Conservation (phyloP, 179 eudicot genomes). For the Drosera spatulata region DNA sequence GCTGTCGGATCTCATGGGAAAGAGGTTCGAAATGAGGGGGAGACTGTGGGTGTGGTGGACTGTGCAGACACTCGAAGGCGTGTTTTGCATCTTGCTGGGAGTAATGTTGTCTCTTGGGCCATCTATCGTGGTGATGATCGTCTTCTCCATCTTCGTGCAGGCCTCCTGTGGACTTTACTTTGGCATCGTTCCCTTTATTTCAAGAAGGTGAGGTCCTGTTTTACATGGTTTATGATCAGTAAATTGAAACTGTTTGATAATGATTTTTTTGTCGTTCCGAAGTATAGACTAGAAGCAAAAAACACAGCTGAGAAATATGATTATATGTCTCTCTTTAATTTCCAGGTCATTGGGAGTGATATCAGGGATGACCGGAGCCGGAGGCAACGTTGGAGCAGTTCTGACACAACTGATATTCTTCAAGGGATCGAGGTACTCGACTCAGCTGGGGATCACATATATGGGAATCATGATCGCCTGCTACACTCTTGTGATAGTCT, state of each 20-base stretch:
- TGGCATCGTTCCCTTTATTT: conserved; percentile 78
- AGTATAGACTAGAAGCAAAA: neutral
- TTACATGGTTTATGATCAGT: neutral
- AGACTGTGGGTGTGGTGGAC: conserved; percentile 75
- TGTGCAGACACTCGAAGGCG: conserved; percentile 56
- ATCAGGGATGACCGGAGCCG: conserved; percentile 85
- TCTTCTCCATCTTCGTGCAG: conserved; percentile 77
- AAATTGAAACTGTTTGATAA: neutral
- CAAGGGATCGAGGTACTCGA: conserved; percentile 47
- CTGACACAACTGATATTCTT: conserved; percentile 77
- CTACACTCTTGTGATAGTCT: conserved; percentile 34
- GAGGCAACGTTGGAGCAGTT: conserved; percentile 80
- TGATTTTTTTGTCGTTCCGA: neutral
- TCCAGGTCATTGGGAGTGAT: conserved; percentile 67
- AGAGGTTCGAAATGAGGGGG: conserved; percentile 71
- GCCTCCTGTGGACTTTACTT: conserved; percentile 84
- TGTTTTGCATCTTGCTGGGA: conserved; percentile 56
- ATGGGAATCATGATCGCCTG: conserved; percentile 81
- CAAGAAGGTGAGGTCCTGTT: conserved; percentile 35
- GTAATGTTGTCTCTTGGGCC: conserved; percentile 31
- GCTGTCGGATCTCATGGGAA: conserved; percentile 46
- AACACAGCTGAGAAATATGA: neutral
- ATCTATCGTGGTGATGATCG: conserved; percentile 57
- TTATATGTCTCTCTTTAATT: neutral
- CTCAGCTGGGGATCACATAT: conserved; percentile 52